Evolutionary conservation across 352 stramenopile species (phyloP).

Genomic region (Globisporangium lucens): DNA sequence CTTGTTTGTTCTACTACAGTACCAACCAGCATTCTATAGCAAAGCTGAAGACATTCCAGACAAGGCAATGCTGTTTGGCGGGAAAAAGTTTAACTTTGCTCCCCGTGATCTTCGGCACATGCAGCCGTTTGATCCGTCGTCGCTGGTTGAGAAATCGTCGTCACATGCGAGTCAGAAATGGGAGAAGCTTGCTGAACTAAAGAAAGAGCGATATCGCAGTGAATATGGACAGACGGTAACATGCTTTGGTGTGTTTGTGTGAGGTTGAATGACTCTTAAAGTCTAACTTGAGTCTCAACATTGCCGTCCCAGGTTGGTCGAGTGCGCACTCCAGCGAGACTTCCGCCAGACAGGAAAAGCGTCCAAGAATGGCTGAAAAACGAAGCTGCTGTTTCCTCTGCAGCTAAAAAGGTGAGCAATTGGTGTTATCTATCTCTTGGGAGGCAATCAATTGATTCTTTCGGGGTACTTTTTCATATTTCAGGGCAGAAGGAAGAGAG

Average conservation of each 20-base stretch:
- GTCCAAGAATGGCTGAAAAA: constrained; percentile 36
- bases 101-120: constrained; percentile 33
- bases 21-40: constrained; percentile 56
- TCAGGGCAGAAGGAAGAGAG: constrained; percentile 8
- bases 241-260: background rate
- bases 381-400: constrained; percentile 7
- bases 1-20: constrained; percentile 24
- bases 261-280: background rate
- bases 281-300: background rate
- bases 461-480: background rate
- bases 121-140: constrained; percentile 42
- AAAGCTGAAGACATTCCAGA: constrained; percentile 54
- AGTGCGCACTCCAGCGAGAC: constrained; percentile 34
- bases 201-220: background rate
- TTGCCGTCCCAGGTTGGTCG: constrained; percentile 6
- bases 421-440: background rate
- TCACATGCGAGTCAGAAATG: constrained; percentile 6
- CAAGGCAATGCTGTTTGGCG: constrained; percentile 73
- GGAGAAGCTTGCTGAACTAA: constrained; percentile 14
- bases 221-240: constrained; percentile 14
- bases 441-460: background rate
- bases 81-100: constrained; percentile 64
- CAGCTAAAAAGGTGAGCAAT: constrained; percentile 23
- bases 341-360: constrained; percentile 30
- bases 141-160: constrained; percentile 7